phyloP scores from a whole-genome alignment of 1,139 yeast species.

The Wickerhamiella pararugosa region DNA sequence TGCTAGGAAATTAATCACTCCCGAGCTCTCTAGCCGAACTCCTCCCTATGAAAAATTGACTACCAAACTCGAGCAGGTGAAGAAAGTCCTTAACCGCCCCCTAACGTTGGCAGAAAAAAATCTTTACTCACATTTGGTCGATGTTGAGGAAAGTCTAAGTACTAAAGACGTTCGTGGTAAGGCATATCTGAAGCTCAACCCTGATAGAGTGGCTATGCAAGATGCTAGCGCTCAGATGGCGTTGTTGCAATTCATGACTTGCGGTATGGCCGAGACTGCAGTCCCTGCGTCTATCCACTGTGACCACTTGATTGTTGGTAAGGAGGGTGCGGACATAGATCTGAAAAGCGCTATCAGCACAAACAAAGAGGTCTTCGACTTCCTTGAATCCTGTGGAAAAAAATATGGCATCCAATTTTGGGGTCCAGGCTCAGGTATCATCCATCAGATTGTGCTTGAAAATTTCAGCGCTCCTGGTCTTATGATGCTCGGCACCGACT shows the following conservation, averaged over 20 bases:
- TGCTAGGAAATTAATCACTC: constrained; percentile 34
- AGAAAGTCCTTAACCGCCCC: constrained; percentile 53
- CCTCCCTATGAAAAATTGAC: constrained; percentile 79
- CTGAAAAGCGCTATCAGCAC: constrained; percentile 60
- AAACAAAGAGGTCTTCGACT: constrained; percentile 88
- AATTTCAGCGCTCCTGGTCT: constrained; percentile 90
- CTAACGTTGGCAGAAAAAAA: constrained; percentile 89
- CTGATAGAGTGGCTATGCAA: constrained; percentile 99
- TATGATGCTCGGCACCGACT: constrained; percentile 93
- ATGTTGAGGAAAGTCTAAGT: constrained; percentile 66
- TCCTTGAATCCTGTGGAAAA: constrained; percentile 76
- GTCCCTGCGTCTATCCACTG: constrained; percentile 96
- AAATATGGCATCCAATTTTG: constrained; percentile 94
- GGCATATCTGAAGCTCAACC: constrained; percentile 74
- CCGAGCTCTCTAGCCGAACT: constrained; percentile 48
- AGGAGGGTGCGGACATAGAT: constrained; percentile 76
- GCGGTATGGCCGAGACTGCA: constrained; percentile 71
- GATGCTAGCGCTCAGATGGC: constrained; percentile 99
- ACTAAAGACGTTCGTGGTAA: constrained; percentile 54
- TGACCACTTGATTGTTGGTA: constrained; percentile 93
- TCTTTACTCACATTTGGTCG: constrained; percentile 73
- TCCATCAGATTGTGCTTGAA: constrained; percentile 92
- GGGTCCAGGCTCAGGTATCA: constrained; percentile 99
- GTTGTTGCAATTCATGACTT: constrained; percentile 86
- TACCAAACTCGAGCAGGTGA: constrained; percentile 45